Evolutionary conservation across 768 basidiomycete species (phyloP).

Genomic region (Pholiota conissans): DNA sequence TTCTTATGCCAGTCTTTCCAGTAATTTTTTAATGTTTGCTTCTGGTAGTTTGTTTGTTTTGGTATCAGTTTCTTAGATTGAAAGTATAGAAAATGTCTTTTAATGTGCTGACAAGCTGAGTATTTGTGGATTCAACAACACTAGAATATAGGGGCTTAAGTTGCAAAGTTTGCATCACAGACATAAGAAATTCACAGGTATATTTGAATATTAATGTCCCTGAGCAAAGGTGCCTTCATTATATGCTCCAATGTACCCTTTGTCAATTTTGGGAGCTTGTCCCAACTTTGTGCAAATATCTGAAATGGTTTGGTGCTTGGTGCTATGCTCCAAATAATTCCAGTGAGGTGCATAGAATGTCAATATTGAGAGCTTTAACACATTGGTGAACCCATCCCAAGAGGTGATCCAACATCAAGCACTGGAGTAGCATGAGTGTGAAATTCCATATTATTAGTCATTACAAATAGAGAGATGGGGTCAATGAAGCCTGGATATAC

Average conservation of each 20-base stretch:
- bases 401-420: background rate
- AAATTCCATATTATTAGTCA: background rate
- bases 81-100: no score
- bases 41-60: no score
- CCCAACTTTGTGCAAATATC: background rate
- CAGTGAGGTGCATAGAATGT: slow-evolving; percentile 1
- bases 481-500: background rate
- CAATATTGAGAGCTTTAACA: background rate
- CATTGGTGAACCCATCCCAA: background rate
- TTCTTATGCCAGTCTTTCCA: no score
- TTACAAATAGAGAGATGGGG: background rate
- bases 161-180: background rate
- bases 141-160: background rate
- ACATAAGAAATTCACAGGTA: background rate
- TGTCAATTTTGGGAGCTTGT: background rate
- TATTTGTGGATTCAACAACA: no score
- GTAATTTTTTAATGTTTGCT: no score
- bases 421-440: background rate
- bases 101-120: no score
- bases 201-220: background rate
- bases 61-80: no score
- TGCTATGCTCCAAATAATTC: slow-evolving; percentile 1
- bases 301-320: background rate
- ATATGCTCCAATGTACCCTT: background rate
- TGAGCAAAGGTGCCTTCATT: background rate